phyloP scores from a whole-genome alignment of 2,329 filamentous ascomycete genomes.

The Fusarium transvaalense region DNA sequence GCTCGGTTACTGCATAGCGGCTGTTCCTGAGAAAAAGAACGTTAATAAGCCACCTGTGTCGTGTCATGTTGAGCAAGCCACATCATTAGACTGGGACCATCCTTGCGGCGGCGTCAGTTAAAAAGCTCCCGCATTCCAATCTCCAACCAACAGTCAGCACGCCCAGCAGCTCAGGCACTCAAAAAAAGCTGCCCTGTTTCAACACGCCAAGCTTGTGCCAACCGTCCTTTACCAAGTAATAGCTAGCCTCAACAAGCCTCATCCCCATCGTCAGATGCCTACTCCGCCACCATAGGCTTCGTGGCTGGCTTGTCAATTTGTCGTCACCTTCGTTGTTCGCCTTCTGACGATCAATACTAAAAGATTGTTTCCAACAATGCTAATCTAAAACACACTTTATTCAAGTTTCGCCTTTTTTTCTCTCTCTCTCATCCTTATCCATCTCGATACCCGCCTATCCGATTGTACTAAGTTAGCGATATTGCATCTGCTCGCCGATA shows the following conservation, averaged over 20 bases:
- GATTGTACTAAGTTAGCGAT: conserved; percentile 19
- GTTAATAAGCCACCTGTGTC: conserved; percentile 24
- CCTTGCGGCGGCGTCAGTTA: conserved; percentile 26
- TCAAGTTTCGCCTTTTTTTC: neutral
- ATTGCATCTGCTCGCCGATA: conserved; percentile 19
- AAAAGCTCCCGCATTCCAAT: conserved; percentile 31
- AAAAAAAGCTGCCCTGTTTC: conserved; percentile 40
- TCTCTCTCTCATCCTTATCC: neutral
- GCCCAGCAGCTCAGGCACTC: conserved; percentile 12
- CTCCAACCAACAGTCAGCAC: neutral
- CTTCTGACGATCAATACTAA: conserved; percentile 32
- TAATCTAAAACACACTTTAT: conserved; percentile 11
- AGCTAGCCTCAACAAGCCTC: conserved; percentile 47
- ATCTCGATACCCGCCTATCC: conserved; percentile 12
- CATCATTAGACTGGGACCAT: conserved; percentile 41
- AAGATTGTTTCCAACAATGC: conserved; percentile 13
- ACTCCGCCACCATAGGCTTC: conserved; percentile 49
- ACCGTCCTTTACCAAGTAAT: conserved; percentile 17
- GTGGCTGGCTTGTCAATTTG: conserved; percentile 45
- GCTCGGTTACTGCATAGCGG: conserved; percentile 6
- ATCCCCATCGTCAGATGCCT: conserved; percentile 48
- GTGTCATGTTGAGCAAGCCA: conserved; percentile 15
- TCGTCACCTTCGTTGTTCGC: conserved; percentile 44
- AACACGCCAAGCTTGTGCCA: conserved; percentile 36
- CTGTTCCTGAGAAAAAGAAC: conserved; percentile 22